Conservation (phyloP, 23 red algal species). For the Cyanidium caldarium region DNA sequence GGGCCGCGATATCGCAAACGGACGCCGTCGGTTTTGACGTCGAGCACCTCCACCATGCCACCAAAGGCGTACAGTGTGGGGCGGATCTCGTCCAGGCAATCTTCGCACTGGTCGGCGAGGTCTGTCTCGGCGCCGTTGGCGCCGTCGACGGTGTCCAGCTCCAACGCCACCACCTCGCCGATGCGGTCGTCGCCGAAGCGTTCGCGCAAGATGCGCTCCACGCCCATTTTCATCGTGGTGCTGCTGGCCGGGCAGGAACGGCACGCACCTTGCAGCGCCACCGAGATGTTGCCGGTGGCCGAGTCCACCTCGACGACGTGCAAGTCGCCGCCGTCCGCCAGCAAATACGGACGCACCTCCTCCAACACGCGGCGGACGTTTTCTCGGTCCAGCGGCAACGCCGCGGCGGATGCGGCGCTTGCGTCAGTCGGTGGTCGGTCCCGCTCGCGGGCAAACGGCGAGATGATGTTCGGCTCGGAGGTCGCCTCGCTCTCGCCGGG, state of each 20-base stretch:
- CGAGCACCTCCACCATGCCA: slow-evolving; percentile 15
- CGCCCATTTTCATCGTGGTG: slow-evolving; percentile 74
- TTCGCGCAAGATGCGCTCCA: slow-evolving; percentile 45
- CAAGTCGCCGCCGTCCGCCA: slow-evolving; percentile 77
- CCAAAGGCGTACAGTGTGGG: slow-evolving; percentile 28
- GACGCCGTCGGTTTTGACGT: slow-evolving; percentile 26
- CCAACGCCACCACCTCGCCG: not conserved
- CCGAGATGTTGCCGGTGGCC: slow-evolving; percentile 4
- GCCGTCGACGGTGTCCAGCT: slow-evolving; percentile 11
- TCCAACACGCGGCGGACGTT: slow-evolving; percentile 36
- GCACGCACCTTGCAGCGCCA: slow-evolving; percentile 76
- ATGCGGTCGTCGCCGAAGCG: slow-evolving; percentile 27
- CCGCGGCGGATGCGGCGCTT: not conserved
- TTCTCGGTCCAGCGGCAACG: slow-evolving; percentile 12
- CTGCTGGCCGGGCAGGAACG: slow-evolving; percentile 41
- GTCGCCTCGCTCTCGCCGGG: not conserved
- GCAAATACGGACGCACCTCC: slow-evolving; percentile 62
- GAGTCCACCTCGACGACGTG: slow-evolving; percentile 41
- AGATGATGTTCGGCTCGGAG: not conserved
- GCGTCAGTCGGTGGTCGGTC: no score
- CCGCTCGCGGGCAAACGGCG: not conserved
- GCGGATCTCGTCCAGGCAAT: slow-evolving; percentile 36
- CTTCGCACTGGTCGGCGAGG: not conserved
- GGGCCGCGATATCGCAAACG: slow-evolving; percentile 24
- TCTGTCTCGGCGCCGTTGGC: not conserved